Conservation (phyloP, 2,329 filamentous ascomycete species). For the Fusarium agapanthi region DNA sequence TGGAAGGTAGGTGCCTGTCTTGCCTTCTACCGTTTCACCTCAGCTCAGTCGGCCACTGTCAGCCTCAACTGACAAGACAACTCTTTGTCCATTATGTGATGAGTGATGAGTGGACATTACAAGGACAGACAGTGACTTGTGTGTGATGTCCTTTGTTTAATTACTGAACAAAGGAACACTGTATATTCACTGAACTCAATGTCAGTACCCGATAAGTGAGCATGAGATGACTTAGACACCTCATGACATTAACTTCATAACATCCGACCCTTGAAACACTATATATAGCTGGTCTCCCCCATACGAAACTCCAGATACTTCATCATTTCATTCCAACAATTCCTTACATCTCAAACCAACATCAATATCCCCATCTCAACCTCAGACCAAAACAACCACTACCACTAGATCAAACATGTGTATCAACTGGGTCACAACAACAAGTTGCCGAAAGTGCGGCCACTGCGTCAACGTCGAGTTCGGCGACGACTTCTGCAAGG, state of each 20-base stretch:
- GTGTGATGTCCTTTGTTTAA: neutral
- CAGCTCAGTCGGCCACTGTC: no score
- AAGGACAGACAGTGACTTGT: neutral
- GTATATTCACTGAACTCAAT: neutral
- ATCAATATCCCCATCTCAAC: neutral
- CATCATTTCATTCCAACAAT: no score
- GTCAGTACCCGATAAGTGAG: no score
- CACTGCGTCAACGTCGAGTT: neutral
- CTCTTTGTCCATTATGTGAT: neutral
- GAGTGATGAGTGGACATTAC: neutral
- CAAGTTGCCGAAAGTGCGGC: neutral
- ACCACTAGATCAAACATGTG: conserved; percentile 7
- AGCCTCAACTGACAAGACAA: neutral
- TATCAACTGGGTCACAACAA: neutral
- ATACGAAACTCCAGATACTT: neutral
- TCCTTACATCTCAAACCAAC: neutral
- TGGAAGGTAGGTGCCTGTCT: no score
- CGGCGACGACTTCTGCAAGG: neutral
- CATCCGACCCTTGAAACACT: neutral
- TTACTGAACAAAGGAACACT: neutral
- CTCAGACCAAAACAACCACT: neutral
- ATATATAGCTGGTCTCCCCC: neutral
- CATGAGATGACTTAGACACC: neutral
- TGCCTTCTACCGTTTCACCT: no score
- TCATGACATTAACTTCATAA: neutral